Evolutionary conservation across 2,329 filamentous ascomycete genomes (phyloP).

Genomic region (Apiospora kogelbergensis): DNA sequence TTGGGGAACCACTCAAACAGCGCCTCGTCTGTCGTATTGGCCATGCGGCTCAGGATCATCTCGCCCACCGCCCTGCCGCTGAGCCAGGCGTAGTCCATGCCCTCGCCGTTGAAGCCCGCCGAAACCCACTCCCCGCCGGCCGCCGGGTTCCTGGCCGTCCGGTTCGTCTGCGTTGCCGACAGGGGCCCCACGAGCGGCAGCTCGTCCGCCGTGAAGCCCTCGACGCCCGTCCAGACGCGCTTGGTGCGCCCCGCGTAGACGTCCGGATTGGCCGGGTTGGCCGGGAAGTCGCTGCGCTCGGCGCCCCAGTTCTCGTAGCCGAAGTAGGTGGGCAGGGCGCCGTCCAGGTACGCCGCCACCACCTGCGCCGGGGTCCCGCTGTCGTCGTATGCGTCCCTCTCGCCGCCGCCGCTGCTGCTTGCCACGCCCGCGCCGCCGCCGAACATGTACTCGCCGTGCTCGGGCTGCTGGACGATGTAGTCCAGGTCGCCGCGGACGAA

Average conservation of each 20-base stretch:
- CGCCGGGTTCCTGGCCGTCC: conserved; percentile 7
- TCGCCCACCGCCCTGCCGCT: conserved; percentile 45
- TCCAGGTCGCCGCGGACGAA: neutral
- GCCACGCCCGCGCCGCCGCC: neutral
- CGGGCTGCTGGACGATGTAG: neutral
- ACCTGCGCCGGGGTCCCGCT: neutral
- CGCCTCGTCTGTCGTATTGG: neutral
- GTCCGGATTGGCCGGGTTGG: conserved; percentile 45
- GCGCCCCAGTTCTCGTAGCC: conserved; percentile 41
- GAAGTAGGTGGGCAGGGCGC: conserved; percentile 43
- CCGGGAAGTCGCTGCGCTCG: conserved; percentile 45
- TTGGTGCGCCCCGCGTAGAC: conserved; percentile 29
- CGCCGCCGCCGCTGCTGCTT: neutral
- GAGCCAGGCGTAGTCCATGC: conserved; percentile 55
- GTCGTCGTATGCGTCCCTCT: neutral
- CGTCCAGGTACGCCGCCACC: conserved; percentile 31
- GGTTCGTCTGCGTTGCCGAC: conserved; percentile 29
- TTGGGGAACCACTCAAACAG: neutral
- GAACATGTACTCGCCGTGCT: neutral
- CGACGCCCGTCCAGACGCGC: conserved; percentile 49
- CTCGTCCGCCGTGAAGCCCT: conserved; percentile 47
- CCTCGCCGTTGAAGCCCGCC: conserved; percentile 51
- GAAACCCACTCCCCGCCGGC: conserved; percentile 45
- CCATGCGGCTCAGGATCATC: conserved; percentile 20
- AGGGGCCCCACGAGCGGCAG: conserved; percentile 52